Evolutionary conservation across 1,284 basidiomycete genomes (phyloP), one percentile per base, ranked within the genome.

Genomic region (Taiwanofungus camphoratus): DNA sequence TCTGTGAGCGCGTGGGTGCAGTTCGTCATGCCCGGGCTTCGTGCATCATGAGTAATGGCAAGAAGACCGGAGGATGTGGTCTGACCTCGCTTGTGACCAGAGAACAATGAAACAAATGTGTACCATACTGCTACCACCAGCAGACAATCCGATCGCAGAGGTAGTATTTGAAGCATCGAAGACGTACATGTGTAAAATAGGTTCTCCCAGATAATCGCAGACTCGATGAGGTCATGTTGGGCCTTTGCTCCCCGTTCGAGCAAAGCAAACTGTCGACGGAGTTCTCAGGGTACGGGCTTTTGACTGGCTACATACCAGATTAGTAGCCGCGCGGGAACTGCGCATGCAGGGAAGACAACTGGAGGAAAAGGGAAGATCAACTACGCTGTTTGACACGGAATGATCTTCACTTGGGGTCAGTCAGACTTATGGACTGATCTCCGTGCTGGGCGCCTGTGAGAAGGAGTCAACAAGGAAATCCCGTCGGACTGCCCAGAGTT

Each of bases 231-330:
- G 46, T 53, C 52, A 46, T 45, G 32, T 19, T 35, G 30, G 30
- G n/a, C n/a, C n/a, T n/a, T 24, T 16, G n/a, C 24, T 31, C 16
- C 20, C 15, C 26, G 23, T 51, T n/a, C n/a, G n/a, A 52, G 41
- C 45, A 52, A 39, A 41, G 49, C 21, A 51, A 47, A 33, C 52
- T 45, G 20, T 43, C 34, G 30, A 29, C 19, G 22, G 32, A 21
- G 26, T 51, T 51, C 50, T 48, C 50, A 49, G 37, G 50, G n/a
- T 30, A 51, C 50, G 50, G 49, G 36, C 43, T 46, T 42, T 44
- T 51, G 36, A 27, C 19, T 23, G 22, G n/a, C 21, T 18, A 20
- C 36, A 38, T 48, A 46, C 46, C 38, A 27, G 29, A 43, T 40
- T 29, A 15, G 47, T 34, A 22, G 26, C 34, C 30, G 23, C 23